Evolutionary conservation across 768 basidiomycete species (phyloP).

Genomic region (Ramaria sp.): DNA sequence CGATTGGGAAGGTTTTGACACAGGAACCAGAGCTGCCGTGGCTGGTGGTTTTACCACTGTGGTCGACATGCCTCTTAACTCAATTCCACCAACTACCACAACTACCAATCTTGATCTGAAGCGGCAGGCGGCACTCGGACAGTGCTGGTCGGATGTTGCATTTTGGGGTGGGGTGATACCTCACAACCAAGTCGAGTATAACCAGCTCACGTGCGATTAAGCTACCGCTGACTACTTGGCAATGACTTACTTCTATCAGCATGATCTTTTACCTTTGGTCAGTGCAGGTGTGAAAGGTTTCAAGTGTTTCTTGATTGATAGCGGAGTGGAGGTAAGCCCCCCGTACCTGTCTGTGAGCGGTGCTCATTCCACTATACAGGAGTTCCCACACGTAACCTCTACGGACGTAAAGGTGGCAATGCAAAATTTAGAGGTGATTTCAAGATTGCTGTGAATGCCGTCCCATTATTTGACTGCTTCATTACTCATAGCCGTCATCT

Average conservation of each 20-base stretch:
- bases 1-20: constrained; percentile 89
- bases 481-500: constrained; percentile 39
- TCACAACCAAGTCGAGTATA: constrained; percentile 59
- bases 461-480: not conserved
- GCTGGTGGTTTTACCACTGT: constrained; percentile 94
- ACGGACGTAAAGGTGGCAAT: constrained; percentile 60
- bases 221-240: not conserved
- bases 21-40: constrained; percentile 83
- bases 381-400: constrained; percentile 83
- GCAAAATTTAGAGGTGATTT: constrained; percentile 57
- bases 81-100: constrained; percentile 91
- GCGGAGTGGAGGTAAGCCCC: constrained; percentile 72
- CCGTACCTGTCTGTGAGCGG: not conserved
- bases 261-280: constrained; percentile 65
- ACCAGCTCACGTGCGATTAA: not conserved
- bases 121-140: constrained; percentile 54
- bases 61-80: constrained; percentile 97
- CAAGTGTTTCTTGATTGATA: constrained; percentile 94
- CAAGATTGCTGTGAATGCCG: not conserved
- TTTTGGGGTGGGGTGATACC: constrained; percentile 97
- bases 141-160: constrained; percentile 74
- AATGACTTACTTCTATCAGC: constrained; percentile 26
- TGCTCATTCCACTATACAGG: constrained; percentile 32
- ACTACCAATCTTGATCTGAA: constrained; percentile 65
- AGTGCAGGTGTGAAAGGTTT: constrained; percentile 84